phyloP scores from a whole-genome alignment of 2,329 filamentous ascomycete species.

The Chrysoporthe puriensis region DNA sequence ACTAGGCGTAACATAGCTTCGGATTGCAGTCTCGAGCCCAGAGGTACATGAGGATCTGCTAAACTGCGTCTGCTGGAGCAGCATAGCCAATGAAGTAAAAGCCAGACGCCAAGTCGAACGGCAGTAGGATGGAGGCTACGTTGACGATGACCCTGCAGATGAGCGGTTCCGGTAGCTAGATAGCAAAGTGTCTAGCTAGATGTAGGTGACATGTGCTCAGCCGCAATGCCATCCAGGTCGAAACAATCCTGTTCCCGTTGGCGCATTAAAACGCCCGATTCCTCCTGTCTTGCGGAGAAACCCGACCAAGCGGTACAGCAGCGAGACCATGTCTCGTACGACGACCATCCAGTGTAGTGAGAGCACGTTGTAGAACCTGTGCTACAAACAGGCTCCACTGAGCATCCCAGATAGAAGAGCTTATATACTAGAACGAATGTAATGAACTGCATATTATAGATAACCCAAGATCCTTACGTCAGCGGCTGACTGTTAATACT shows the following conservation, averaged over 20 bases:
- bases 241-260: conserved; percentile 43
- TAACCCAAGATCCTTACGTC: conserved; percentile 43
- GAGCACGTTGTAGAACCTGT: conserved; percentile 42
- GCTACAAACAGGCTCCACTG: conserved; percentile 46
- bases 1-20: conserved; percentile 33
- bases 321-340: conserved; percentile 41
- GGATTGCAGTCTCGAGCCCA: conserved; percentile 49
- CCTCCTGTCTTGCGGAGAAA: conserved; percentile 44
- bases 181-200: conserved; percentile 40
- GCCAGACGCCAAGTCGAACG: conserved; percentile 45
- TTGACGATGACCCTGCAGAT: conserved; percentile 36
- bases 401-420: conserved; percentile 52
- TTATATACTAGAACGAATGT: conserved; percentile 51
- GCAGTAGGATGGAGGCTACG: conserved; percentile 45
- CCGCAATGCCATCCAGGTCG: conserved; percentile 45
- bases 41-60: conserved; percentile 46
- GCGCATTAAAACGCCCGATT: conserved; percentile 48
- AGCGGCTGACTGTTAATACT: conserved; percentile 46
- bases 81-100: conserved; percentile 47
- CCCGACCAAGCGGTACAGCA: conserved; percentile 44
- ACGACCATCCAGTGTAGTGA: conserved; percentile 37
- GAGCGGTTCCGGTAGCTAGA: conserved; percentile 43
- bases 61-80: conserved; percentile 46
- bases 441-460: conserved; percentile 50
- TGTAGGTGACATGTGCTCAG: too few relatives aligned